A percentile compares a stretch with the other conserved stretches of the same genome.
These are phyloP conservation scores for Moesziomyces sp. DNA, from an alignment of 1,284 basidiomycete species.

Conservation along the genomic window DNA sequence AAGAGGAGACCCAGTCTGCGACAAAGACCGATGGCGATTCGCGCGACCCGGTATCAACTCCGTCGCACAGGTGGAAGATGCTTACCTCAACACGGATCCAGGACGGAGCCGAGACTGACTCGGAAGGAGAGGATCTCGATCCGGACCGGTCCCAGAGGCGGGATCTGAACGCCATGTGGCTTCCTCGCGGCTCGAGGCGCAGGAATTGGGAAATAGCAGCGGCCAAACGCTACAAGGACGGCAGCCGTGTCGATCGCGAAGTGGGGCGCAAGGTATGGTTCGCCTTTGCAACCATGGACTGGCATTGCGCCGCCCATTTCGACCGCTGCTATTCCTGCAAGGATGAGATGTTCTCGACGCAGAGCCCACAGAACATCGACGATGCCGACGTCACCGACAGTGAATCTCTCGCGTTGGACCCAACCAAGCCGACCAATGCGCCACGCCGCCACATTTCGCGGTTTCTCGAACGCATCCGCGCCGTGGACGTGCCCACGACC, in stretches of 20 bases:
- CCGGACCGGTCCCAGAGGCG: slow-evolving; percentile 27
- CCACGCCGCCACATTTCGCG: slow-evolving; percentile 14
- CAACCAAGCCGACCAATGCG: slow-evolving; percentile 8
- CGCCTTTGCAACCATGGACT: slow-evolving; percentile 45
- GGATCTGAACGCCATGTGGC: slow-evolving; percentile 47
- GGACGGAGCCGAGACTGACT: slow-evolving; percentile 38
- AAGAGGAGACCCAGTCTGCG: slow-evolving; percentile 21
- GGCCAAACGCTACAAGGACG: slow-evolving; percentile 38
- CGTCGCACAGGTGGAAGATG: slow-evolving; percentile 39
- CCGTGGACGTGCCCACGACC: slow-evolving; percentile 30
- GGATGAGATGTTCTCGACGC: slow-evolving; percentile 51
- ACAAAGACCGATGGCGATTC: slow-evolving; percentile 6
- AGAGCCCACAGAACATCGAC: slow-evolving; percentile 56
- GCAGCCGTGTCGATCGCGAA: slow-evolving; percentile 38
- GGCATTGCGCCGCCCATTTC: slow-evolving; percentile 36
- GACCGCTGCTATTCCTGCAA: slow-evolving; percentile 41
- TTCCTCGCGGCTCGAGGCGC: slow-evolving; percentile 23
- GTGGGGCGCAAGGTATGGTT: slow-evolving; percentile 49
- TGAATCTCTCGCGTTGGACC: slow-evolving; percentile 6
- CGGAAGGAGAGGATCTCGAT: slow-evolving; percentile 40
- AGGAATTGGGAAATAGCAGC: slow-evolving; percentile 18
- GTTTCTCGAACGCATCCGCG: slow-evolving; percentile 32
- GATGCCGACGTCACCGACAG: slow-evolving; percentile 46
- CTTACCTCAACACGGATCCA: slow-evolving; percentile 32
- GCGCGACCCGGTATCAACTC: slow-evolving; percentile 9